Conservation (phyloP, 2,329 filamentous ascomycete species). For the Penicillium sp. region DNA sequence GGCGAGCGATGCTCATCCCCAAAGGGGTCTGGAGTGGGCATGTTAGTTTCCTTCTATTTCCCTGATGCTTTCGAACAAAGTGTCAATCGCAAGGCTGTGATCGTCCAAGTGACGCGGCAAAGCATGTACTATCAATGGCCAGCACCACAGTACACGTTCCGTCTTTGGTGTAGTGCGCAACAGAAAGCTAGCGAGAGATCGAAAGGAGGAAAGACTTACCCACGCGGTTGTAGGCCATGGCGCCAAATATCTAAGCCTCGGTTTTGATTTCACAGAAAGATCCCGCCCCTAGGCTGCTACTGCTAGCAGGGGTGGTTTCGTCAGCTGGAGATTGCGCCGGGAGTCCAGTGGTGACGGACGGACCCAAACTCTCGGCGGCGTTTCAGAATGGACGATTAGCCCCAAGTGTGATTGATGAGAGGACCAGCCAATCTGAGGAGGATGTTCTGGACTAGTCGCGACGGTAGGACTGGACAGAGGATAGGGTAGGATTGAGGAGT, state of each 20-base stretch:
- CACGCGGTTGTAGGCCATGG: constrained; percentile 70
- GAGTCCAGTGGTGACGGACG: constrained; percentile 21
- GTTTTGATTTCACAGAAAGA: constrained; percentile 25
- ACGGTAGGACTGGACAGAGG: neutral
- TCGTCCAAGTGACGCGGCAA: constrained; percentile 2
- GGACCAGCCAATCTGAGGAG: neutral
- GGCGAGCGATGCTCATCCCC: constrained; percentile 45
- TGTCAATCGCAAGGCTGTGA: neutral
- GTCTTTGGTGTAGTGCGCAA: neutral
- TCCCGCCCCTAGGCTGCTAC: constrained; percentile 17
- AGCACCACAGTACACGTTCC: constrained; percentile 4
- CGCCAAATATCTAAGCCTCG: constrained; percentile 19
- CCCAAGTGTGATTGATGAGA: constrained; percentile 12
- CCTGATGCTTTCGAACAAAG: neutral
- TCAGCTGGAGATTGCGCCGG: constrained; percentile 33
- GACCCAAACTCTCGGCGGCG: constrained; percentile 20
- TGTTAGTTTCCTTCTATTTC: constrained; percentile 23
- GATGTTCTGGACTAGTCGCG: constrained; percentile 10
- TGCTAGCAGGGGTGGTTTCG: constrained; percentile 16
- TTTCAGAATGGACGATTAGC: constrained; percentile 21
- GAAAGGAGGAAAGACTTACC: constrained; percentile 54
- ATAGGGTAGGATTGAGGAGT: neutral
- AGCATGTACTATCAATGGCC: constrained; percentile 10
- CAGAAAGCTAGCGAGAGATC: neutral
- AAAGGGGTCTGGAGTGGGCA: constrained; percentile 38